Base-by-base conservation (phyloP, 2,329 filamentous ascomycete species). In the Rhytidhysteron rufulum region DNA sequence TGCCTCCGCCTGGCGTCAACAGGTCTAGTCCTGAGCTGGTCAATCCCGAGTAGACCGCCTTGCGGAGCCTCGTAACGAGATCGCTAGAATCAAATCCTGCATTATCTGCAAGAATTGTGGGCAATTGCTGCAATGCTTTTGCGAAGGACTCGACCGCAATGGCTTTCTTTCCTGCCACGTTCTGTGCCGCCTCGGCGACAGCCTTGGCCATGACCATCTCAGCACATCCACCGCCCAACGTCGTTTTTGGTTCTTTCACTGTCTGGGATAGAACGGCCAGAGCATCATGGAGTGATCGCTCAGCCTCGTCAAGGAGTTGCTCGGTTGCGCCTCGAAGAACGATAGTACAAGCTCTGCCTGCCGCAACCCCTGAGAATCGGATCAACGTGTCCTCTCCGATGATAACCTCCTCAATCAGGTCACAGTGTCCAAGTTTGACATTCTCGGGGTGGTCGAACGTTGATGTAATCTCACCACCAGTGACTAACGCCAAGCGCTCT, bases 151-250 rank as follows among this genome's bases (percentile, higher is more conserved):
- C 84, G 16, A 97, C 91, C 2, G 93, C 93, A 58, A 96, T 77
- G 55, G 95, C 90, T 69, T 93, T 91, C 82, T 98, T 98, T 65
- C 93, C 93, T 53, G 93, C 89, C 6, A 95, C 86, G 57, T 95
- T 91, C 47, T 94, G 90, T 17, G 90, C 90, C 4, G 88, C 88
- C 45, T 86, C 86, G 63, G 96, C 91, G 17, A 98, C 93, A 6
- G 93, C 93, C 77, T 96, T 95, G 50, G 91, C 88, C 93, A 98
- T 98, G 54, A 95, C 74, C 91, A 97, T 97, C 79, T 98, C 93
- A 4, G 91, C 90, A 62, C 89, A 97, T 20, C 93, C 93, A 61
- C 93, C 93, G 39, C 93, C 93, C 3, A 98, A 82, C 0, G 93
- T 97, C 31, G 90, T 94, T 64, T 88, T 83, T 38, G 93, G 93